phyloP scores from a whole-genome alignment of 768 basidiomycete species.

The Tulasnella sp. region DNA sequence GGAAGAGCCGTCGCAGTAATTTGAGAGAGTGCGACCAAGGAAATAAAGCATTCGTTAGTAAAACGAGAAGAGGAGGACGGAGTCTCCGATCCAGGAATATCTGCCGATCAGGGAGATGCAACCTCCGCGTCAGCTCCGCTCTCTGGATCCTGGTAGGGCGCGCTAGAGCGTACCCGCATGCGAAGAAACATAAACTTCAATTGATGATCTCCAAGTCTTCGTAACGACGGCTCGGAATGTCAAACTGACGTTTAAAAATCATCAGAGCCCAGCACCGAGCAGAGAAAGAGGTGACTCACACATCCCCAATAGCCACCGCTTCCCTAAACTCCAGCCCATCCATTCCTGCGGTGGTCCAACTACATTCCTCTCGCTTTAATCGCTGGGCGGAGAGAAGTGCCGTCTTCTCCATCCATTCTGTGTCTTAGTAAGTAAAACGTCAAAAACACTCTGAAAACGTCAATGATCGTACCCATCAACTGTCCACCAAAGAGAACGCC shows the following conservation, averaged over 20 bases:
- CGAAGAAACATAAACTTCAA: conserved; percentile 28
- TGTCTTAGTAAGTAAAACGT: not conserved
- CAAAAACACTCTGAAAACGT: not conserved
- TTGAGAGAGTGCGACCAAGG: conserved; percentile 20
- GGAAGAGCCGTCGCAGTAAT: conserved; percentile 1
- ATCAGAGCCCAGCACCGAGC: not conserved
- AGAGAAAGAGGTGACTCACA: not conserved
- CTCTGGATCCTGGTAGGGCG: too few relatives aligned
- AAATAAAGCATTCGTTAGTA: conserved; percentile 25
- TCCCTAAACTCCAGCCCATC: conserved; percentile 25
- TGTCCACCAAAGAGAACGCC: conserved; percentile 27
- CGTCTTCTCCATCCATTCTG: conserved; percentile 27
- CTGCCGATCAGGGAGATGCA: conserved; percentile 21
- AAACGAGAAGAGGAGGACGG: conserved; percentile 44
- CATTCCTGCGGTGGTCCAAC: conserved; percentile 25
- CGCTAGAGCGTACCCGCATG: conserved; percentile 19
- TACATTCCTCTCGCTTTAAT: conserved; percentile 16
- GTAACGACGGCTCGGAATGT: conserved; percentile 27
- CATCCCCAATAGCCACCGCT: conserved; percentile 25
- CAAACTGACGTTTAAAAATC: conserved; percentile 3
- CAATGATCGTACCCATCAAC: conserved; percentile 20
- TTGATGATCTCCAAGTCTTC: conserved; percentile 12
- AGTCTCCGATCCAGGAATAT: conserved; percentile 90
- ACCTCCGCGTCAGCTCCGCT: not conserved
- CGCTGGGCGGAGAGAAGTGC: conserved; percentile 16